phyloP scores from a whole-genome alignment of 2,329 filamentous ascomycete genomes.

The Diaporthe caulivora region DNA sequence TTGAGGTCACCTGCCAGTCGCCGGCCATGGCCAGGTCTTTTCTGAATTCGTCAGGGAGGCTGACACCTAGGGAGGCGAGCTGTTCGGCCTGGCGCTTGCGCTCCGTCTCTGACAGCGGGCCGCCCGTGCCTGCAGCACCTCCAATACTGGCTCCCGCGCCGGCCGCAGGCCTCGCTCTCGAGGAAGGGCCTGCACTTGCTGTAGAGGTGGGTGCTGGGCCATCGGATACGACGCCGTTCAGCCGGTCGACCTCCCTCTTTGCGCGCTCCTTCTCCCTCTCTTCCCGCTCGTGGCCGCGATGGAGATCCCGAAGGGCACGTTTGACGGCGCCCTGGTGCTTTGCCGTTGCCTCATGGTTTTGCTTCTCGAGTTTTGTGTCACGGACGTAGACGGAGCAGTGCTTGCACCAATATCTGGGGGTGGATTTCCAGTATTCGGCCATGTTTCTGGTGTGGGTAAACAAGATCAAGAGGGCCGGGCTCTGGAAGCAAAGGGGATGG shows the following conservation, averaged over 20 bases:
- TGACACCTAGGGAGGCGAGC: slow-evolving; percentile 87
- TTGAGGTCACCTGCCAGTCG: slow-evolving; percentile 83
- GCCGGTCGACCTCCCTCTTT: slow-evolving; percentile 84
- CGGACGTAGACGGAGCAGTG: slow-evolving; percentile 91
- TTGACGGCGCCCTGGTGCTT: slow-evolving; percentile 90
- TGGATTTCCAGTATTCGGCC: slow-evolving; percentile 99
- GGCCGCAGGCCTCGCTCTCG: background rate
- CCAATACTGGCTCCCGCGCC: background rate
- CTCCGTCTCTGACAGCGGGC: slow-evolving; percentile 68
- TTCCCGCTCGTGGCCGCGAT: slow-evolving; percentile 84
- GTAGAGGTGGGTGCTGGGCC: slow-evolving; percentile 56
- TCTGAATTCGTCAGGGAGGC: slow-evolving; percentile 82
- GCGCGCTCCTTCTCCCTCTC: slow-evolving; percentile 86
- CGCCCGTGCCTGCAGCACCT: background rate
- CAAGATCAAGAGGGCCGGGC: background rate
- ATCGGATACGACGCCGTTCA: slow-evolving; percentile 80
- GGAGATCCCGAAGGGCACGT: slow-evolving; percentile 88
- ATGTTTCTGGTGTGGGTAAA: slow-evolving; percentile 59
- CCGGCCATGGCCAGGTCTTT: slow-evolving; percentile 88
- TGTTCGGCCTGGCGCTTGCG: slow-evolving; percentile 88
- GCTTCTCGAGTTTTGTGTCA: slow-evolving; percentile 90
- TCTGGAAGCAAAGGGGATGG: background rate
- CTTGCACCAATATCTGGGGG: slow-evolving; percentile 98
- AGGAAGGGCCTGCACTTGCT: slow-evolving; percentile 48
- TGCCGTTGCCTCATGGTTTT: slow-evolving; percentile 88